These are phyloP conservation scores for Xylaria castorea DNA, from an alignment of 495 filamentous ascomycete genomes.

Conservation along the genomic window DNA sequence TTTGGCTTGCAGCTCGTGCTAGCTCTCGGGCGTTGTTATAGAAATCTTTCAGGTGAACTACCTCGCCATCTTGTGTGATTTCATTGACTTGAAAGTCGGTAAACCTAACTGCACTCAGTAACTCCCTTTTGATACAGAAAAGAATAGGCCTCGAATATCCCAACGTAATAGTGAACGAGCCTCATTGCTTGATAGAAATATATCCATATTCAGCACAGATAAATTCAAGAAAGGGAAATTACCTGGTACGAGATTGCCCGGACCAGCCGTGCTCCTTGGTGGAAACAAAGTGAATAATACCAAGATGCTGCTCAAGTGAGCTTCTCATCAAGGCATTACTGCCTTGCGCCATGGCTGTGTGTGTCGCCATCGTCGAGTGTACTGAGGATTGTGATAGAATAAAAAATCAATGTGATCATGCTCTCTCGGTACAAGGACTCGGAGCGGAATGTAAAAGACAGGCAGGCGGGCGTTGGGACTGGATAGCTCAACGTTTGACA, in stretches of 20 bases:
- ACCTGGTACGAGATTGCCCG: constrained; percentile 41
- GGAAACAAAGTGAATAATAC: constrained; percentile 38
- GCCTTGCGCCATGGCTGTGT: constrained; percentile 44
- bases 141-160: neutral
- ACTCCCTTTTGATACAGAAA: neutral
- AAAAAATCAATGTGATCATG: neutral
- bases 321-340: constrained; percentile 39
- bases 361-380: constrained; percentile 36
- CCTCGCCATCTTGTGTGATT: constrained; percentile 77
- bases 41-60: constrained; percentile 72
- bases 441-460: neutral
- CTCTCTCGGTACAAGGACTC: neutral
- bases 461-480: neutral
- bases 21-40: constrained; percentile 36
- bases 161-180: neutral
- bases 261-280: constrained; percentile 36
- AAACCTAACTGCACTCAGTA: constrained; percentile 63
- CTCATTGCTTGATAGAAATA: neutral
- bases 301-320: constrained; percentile 38
- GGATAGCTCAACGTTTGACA: neutral
- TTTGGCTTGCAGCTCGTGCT: constrained; percentile 29
- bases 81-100: constrained; percentile 97
- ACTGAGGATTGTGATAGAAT: neutral
- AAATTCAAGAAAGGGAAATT: neutral
- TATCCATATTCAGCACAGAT: too few species aligned